Evolutionary conservation across 2,329 filamentous ascomycete genomes (phyloP).

Genomic region (Colletotrichum tanaceti): DNA sequence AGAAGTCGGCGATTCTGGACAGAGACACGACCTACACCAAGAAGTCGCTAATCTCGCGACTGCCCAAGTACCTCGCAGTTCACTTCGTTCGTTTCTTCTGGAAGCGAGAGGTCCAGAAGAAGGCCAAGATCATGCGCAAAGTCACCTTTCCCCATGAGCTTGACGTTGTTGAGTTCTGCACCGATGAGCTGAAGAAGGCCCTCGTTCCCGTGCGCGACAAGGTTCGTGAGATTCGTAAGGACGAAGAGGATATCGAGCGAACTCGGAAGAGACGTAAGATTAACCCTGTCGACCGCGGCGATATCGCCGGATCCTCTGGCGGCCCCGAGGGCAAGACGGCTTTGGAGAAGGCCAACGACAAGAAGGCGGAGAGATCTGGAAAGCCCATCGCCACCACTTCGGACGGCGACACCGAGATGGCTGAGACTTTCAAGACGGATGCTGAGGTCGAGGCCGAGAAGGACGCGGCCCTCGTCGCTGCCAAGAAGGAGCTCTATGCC

Average conservation of each 20-base stretch:
- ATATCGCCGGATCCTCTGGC: constrained; percentile 58
- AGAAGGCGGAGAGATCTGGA: constrained; percentile 52
- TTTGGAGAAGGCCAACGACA: constrained; percentile 59
- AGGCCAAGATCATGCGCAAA: constrained; percentile 99
- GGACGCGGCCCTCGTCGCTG: constrained; percentile 76
- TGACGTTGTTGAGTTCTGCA: constrained; percentile 94
- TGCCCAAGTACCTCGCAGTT: constrained; percentile 95
- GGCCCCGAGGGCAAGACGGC: constrained; percentile 62
- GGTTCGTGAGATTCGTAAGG: constrained; percentile 93
- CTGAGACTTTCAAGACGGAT: constrained; percentile 87
- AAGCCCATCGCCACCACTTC: constrained; percentile 52
- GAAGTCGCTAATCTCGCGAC: constrained; percentile 85
- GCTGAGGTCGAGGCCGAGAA: constrained; percentile 91
- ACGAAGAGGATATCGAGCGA: constrained; percentile 92
- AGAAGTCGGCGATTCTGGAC: constrained; percentile 81
- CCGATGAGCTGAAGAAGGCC: constrained; percentile 84
- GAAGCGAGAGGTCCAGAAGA: constrained; percentile 95
- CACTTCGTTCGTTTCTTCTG: constrained; percentile 99
- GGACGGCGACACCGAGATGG: constrained; percentile 79
- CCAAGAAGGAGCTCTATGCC: constrained; percentile 88
- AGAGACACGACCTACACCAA: constrained; percentile 90
- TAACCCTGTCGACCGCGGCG: constrained; percentile 59
- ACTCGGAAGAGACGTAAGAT: constrained; percentile 91
- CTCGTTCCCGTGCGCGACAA: constrained; percentile 95
- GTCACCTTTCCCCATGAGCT: constrained; percentile 95